Evolutionary conservation across 306 rosid genomes (phyloP).

Genomic region (Malus sylvestris): DNA sequence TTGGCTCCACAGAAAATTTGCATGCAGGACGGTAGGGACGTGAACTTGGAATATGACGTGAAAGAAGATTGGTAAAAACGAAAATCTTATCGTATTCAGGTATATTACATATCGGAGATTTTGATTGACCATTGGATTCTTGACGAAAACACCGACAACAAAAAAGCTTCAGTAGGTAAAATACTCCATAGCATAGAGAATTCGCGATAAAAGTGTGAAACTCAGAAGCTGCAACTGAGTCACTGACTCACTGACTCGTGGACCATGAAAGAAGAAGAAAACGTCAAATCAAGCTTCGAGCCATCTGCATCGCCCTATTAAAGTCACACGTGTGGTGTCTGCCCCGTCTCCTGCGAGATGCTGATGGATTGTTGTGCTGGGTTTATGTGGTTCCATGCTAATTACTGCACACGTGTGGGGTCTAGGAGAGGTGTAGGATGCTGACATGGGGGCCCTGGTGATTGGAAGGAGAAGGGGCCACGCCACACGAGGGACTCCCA

Average conservation of each 20-base stretch:
- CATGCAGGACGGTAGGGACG: not conserved
- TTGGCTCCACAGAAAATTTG: not conserved
- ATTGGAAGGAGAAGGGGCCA: conserved; percentile 5
- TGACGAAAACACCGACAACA: not conserved
- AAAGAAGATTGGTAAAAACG: not conserved
- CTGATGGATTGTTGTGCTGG: not conserved
- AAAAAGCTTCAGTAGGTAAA: not conserved
- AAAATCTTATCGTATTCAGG: not conserved
- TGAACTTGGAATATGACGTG: not conserved
- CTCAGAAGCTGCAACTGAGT: not conserved
- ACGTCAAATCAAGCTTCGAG: not conserved
- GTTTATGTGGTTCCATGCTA: not conserved
- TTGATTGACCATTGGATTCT: not conserved
- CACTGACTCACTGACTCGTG: not conserved
- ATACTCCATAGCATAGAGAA: not conserved
- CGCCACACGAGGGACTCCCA: conserved; percentile 21
- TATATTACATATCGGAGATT: not conserved
- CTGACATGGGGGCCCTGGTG: conserved; percentile 1
- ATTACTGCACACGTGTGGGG: conserved; percentile 14
- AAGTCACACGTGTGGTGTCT: conserved; percentile 32
- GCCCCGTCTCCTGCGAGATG: not conserved
- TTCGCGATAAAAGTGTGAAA: not conserved
- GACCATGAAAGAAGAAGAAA: not conserved
- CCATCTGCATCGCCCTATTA: not conserved
- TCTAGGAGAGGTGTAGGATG: not conserved